phyloP scores from a whole-genome alignment of 2,329 filamentous ascomycete genomes.

The Aureobasidium sp. region DNA sequence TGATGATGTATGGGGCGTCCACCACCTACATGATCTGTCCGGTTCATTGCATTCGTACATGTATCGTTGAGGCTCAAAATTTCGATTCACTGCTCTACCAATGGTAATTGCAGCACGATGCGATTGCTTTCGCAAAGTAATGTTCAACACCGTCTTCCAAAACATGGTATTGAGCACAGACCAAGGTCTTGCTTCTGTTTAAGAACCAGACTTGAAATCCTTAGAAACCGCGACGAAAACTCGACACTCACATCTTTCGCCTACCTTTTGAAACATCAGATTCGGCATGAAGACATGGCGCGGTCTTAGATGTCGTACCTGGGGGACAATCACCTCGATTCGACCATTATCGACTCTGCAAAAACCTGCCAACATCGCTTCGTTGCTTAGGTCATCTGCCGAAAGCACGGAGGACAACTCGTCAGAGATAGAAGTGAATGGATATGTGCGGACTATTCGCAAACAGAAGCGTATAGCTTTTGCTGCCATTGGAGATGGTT shows the following conservation, averaged over 20 bases:
- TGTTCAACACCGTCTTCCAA: too few relatives aligned
- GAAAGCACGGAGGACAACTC: neutral
- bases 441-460: constrained; percentile 76
- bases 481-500: constrained; percentile 80
- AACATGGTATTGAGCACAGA: constrained; percentile 8
- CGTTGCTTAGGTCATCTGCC: neutral
- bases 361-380: constrained; percentile 9
- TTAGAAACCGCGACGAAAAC: neutral
- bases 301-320: neutral
- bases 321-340: neutral
- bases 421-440: constrained; percentile 48
- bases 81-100: neutral
- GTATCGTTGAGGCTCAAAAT: too few relatives aligned
- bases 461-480: constrained; percentile 82
- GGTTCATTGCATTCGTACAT: too few relatives aligned
- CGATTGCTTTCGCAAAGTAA: too few relatives aligned
- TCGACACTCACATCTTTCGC: neutral
- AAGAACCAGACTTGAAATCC: neutral
- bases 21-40: too few relatives aligned
- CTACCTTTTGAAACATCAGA: neutral
- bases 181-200: constrained; percentile 6
- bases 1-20: too few relatives aligned
- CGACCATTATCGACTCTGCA: constrained; percentile 1
- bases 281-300: constrained; percentile 14
- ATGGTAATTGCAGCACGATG: too few relatives aligned